Conservation (phyloP, 306 rosid species). For the Trifolium repens region DNA sequence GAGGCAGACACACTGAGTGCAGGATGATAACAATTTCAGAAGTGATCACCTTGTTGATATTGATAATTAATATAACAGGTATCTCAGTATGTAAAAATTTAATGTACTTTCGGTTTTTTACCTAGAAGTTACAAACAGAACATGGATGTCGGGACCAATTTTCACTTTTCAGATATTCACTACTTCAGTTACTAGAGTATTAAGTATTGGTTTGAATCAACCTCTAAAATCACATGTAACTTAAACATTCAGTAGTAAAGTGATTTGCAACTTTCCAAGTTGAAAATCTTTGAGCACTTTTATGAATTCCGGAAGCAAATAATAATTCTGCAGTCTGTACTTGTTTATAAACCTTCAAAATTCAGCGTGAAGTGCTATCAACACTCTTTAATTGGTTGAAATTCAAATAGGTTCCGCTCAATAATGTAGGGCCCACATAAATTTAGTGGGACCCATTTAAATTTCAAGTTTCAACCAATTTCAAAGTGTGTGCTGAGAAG, state of each 20-base stretch:
- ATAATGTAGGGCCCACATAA: too few species aligned
- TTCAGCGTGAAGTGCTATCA: background rate
- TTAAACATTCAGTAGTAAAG: background rate
- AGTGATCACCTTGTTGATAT: background rate
- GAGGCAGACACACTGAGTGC: background rate
- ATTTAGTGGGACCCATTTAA: too few species aligned
- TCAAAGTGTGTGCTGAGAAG: too few species aligned
- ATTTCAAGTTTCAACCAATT: too few species aligned
- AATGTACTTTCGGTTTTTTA: too few species aligned
- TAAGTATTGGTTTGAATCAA: background rate
- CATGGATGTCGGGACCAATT: too few species aligned
- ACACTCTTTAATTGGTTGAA: too few species aligned
- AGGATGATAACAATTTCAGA: background rate
- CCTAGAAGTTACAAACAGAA: too few species aligned
- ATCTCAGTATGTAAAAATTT: background rate
- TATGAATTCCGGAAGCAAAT: too few species aligned
- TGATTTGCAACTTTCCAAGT: background rate
- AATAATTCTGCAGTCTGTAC: background rate
- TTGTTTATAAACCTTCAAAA: slow-evolving; percentile 2
- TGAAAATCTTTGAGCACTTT: background rate
- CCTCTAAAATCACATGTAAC: background rate
- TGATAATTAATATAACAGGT: background rate
- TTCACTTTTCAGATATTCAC: too few species aligned
- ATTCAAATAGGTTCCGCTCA: too few species aligned
- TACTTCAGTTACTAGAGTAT: too few species aligned